These are phyloP conservation scores for Thalassiosira sp. DNA, from an alignment of 352 stramenopile species.

Conservation along the genomic window DNA sequence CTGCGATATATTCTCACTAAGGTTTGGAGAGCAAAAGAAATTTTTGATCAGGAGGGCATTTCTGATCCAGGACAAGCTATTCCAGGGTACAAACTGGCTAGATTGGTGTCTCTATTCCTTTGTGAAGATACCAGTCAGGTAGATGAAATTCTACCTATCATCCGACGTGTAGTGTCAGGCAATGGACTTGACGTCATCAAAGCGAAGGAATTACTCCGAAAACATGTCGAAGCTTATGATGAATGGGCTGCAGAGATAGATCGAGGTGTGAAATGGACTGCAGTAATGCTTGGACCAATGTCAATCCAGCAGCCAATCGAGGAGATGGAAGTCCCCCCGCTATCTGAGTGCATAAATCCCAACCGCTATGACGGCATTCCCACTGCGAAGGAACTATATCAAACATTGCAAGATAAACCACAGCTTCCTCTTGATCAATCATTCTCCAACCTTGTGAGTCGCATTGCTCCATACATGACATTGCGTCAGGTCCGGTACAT, in stretches of 20 bases:
- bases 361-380: slow-evolving; percentile 71
- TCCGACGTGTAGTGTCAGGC: slow-evolving; percentile 72
- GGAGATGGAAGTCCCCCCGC: slow-evolving; percentile 70
- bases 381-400: slow-evolving; percentile 73
- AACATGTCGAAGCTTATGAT: slow-evolving; percentile 75
- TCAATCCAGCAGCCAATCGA: slow-evolving; percentile 60
- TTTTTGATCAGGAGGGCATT: slow-evolving; percentile 79
- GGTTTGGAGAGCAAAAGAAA: slow-evolving; percentile 81
- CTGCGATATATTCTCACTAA: slow-evolving; percentile 65
- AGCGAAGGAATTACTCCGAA: slow-evolving; percentile 78
- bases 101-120: slow-evolving; percentile 74
- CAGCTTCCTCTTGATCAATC: slow-evolving; percentile 70
- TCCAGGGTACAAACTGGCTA: slow-evolving; percentile 73
- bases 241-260: slow-evolving; percentile 82
- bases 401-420: slow-evolving; percentile 68
- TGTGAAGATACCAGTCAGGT: slow-evolving; percentile 76
- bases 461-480: slow-evolving; percentile 79
- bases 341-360: slow-evolving; percentile 60
- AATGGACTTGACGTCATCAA: slow-evolving; percentile 81
- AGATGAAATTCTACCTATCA: slow-evolving; percentile 70
- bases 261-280: slow-evolving; percentile 69
- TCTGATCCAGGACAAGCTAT: slow-evolving; percentile 79
- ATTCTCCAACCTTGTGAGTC: slow-evolving; percentile 76
- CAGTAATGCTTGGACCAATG: slow-evolving; percentile 67
- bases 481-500: slow-evolving; percentile 80